Percentiles rank a stretch among this genome's conserved stretches.
Evolutionary conservation across 345 rosid species (phyloP).

Genomic region (Lepidium africanum): DNA sequence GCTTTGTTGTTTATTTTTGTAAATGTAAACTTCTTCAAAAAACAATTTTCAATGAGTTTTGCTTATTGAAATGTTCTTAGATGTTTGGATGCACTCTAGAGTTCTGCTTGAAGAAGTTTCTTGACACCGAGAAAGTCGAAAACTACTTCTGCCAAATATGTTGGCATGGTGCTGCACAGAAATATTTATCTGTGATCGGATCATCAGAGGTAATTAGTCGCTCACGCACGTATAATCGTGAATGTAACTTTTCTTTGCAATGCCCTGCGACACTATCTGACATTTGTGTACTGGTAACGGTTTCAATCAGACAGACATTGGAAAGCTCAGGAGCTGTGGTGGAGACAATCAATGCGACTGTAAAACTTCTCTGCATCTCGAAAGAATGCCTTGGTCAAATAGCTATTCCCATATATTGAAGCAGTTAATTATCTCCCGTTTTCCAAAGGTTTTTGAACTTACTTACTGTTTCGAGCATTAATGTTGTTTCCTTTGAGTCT

Average conservation of each 20-base stretch:
- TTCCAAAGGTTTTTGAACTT: constrained; percentile 62
- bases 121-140: constrained; percentile 50
- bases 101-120: constrained; percentile 66
- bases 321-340: constrained; percentile 47
- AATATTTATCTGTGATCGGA: constrained; percentile 42
- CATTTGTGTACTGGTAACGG: not conserved
- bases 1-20: not conserved
- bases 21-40: not conserved
- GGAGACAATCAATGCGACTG: constrained; percentile 60
- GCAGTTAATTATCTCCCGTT: constrained; percentile 56
- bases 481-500: not conserved
- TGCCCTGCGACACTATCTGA: not conserved
- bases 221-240: not conserved
- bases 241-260: not conserved
- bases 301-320: constrained; percentile 39
- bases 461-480: not conserved
- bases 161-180: constrained; percentile 74
- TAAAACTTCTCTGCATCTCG: constrained; percentile 31
- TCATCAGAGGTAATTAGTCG: constrained; percentile 40
- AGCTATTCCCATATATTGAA: constrained; percentile 46
- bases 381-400: constrained; percentile 67
- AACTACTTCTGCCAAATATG: constrained; percentile 67
- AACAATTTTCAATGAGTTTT: not conserved
- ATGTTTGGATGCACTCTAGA: constrained; percentile 51
- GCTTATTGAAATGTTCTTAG: constrained; percentile 26